A percentile compares a stretch with the other conserved stretches of the same genome.
phyloP scores from a whole-genome alignment of 768 basidiomycete species.

The Mycena latifolia region DNA sequence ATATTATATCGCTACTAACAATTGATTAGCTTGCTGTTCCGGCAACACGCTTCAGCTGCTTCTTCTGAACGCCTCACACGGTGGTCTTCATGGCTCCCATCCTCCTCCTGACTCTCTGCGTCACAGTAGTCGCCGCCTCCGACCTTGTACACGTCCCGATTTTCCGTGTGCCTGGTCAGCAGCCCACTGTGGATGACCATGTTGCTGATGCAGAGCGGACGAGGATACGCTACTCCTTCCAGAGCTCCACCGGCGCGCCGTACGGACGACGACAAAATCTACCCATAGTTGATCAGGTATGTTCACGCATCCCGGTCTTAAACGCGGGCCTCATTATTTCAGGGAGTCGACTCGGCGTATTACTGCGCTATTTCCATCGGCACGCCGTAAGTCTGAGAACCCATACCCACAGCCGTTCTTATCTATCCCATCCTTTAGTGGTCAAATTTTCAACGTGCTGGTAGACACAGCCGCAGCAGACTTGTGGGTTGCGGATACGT shows the following conservation, averaged over 20 bases:
- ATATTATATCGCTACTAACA: too few relatives aligned
- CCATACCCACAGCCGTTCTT: background rate
- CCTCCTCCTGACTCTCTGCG: background rate
- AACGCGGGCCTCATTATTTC: background rate
- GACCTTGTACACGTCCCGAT: background rate
- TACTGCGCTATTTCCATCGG: constrained; percentile 1
- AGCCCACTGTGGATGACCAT: background rate
- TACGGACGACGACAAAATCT: background rate
- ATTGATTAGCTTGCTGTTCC: too few relatives aligned
- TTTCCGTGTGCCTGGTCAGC: background rate
- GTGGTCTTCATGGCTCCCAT: background rate
- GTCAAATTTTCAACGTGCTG: constrained; percentile 3
- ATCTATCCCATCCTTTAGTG: background rate
- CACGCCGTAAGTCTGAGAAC: background rate
- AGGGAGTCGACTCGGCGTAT: background rate
- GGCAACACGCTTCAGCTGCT: too few relatives aligned
- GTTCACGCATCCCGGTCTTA: background rate
- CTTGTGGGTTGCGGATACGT: background rate
- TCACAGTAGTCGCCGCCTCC: background rate
- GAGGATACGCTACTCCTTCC: background rate
- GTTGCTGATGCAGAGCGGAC: constrained; percentile 3
- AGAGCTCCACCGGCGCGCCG: background rate
- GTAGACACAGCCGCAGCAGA: background rate
- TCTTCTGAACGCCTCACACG: too few relatives aligned
- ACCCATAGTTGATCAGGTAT: background rate